Evolutionary conservation across 2,329 filamentous ascomycete genomes (phyloP), one percentile per base, ranked within the genome.

Genomic region (Cladorrhinum sp.): DNA sequence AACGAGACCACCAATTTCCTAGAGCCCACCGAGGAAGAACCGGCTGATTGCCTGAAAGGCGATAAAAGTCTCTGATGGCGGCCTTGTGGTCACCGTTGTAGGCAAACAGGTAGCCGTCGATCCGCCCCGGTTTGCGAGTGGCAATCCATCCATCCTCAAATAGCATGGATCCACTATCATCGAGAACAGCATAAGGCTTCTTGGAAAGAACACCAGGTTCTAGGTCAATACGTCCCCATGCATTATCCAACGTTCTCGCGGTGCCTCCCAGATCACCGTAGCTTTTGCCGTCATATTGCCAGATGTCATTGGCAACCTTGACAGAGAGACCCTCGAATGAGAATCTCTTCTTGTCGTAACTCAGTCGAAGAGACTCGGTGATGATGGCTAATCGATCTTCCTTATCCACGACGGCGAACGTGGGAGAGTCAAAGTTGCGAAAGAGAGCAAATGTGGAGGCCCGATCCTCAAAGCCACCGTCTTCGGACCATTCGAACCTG

Each of bases 1-100:
- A 88, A 7, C 85, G 76, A 51, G 80, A 84, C 85, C 85, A 88
- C 85, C 85, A 88, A 64, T 87, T 88, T 0, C 85, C 85, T 38
- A 88, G 72, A 0, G 81, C 77, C 76, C 80, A 70, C 18, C 67
- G 66, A 1, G 68, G 68, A 4, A 70, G 66, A 10, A 69, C 24
- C 3, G 68, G 67, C 51, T 83, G 25, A 75, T 76, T 16, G 74
- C 80, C 61, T 77, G 72, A 65, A 5, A 69, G 50, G 36, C 62
- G 61, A 59, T 68, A 70, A 25, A 69, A 69, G 53, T 66, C 67
- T 51, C 60, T 66, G 61, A 70, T 67, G 52, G 65, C 66, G n/a
- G 65, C 62, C 58, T 70, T 69, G 66, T 69, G 60, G 22, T 67
- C 64, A 27, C 68, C 64, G 22, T 65, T 59, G 61, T 68, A 68